Base-by-base conservation (phyloP, 108 stramenopile genomes). In the Skeletonema menzelii region DNA sequence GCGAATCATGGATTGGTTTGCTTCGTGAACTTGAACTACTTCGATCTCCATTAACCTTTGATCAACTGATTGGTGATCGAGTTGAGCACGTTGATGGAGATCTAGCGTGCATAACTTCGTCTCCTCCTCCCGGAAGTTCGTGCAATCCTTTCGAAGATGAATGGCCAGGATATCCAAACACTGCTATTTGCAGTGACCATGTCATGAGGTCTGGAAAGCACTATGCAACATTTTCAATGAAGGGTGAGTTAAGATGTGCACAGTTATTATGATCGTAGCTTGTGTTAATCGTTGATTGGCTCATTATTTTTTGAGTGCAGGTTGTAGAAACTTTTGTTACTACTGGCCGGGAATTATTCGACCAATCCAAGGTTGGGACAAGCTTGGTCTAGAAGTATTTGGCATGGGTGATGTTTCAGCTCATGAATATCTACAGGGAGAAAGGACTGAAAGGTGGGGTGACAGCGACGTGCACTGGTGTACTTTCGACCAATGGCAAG, bases 151-250 rank as follows among this genome's bases (percentile, higher is more conserved):
- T 17, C 44, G 20, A 59, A 3, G 58, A 59, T 10, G 32, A 15
- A 15, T 59, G 58, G 58, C 15, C 58, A 5, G 58, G 58, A 19
- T 59, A 59, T 22, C 14, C 15, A 19, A 15, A 15, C 8, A 59
- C 58, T 15, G 58, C 58, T 14, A 28, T 59, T 53, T 53, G 49
- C 17, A 59, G 32, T 19, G 27, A 59, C 58, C 27, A 34, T 19
- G 32, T 34, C 58, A 59, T 59, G 58, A 59, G 58, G 22, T 15
- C 58, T 26, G 58, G 58, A 22, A 59, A 59, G 58, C 58, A 59
- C 20, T 59, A 59, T 26, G 58, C 58, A 28, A 59, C 17, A 15
- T 59, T 59, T 27, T 19, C 58, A 14, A 59, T 59, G 27, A 59
- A 28, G 8, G 34, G 34, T 35, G 34, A 35, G 34, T 35, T 6